These are phyloP conservation scores for Hanseniaspora taiwanica DNA, from an alignment of 805 yeast genomes.

Conservation along the genomic window DNA sequence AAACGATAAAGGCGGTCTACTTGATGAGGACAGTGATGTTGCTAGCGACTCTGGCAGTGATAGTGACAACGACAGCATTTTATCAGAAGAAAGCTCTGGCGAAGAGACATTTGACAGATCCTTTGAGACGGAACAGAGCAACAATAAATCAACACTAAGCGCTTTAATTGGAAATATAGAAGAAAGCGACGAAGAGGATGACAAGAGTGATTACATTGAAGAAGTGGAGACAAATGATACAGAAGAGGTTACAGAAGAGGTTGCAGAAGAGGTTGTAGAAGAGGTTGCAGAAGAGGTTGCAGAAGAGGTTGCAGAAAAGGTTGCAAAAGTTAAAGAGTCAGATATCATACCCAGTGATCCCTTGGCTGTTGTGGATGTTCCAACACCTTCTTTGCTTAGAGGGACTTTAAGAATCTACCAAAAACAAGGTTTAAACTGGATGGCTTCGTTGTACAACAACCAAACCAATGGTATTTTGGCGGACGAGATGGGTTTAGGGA, in stretches of 20 bases:
- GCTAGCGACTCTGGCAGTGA: not conserved
- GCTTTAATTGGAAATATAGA: not conserved
- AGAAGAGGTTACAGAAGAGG: conserved; percentile 12
- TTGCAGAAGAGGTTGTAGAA: conserved; percentile 8
- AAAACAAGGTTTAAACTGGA: conserved; percentile 93
- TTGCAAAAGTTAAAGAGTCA: conserved; percentile 3
- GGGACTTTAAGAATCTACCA: conserved; percentile 86
- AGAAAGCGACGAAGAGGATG: conserved; percentile 4
- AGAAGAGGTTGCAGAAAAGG: conserved; percentile 21
- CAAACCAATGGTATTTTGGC: conserved; percentile 94
- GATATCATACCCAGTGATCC: conserved; percentile 15
- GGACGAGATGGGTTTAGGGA: conserved; percentile 98
- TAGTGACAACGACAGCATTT: conserved; percentile 7
- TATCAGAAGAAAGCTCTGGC: conserved; percentile 8
- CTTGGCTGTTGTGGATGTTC: conserved; percentile 51
- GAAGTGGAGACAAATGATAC: conserved; percentile 2
- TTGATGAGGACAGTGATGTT: conserved; percentile 2
- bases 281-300: conserved; percentile 14
- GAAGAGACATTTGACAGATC: conserved; percentile 2
- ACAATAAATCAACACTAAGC: conserved; percentile 25
- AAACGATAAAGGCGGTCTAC: not conserved
- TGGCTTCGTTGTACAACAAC: conserved; percentile 84
- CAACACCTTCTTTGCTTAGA: conserved; percentile 59
- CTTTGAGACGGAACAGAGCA: conserved; percentile 15
- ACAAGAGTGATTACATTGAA: conserved; percentile 6